Percentiles rank a stretch among this genome's conserved stretches.
These are phyloP conservation scores for Golubevia sp. DNA, from an alignment of 1,284 basidiomycete genomes.

Conservation along the genomic window DNA sequence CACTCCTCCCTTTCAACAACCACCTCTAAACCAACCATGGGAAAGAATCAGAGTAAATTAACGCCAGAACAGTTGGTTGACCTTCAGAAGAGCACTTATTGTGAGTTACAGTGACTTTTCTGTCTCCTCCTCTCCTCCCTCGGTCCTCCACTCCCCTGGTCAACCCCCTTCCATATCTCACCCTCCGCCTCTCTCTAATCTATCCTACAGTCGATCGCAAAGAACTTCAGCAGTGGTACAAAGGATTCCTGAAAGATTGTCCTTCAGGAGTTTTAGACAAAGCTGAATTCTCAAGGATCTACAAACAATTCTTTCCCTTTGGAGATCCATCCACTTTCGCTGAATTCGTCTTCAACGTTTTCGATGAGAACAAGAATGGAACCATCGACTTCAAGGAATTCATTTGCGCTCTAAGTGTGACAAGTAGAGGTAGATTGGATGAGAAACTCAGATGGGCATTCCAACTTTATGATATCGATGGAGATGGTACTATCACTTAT, in stretches of 20 bases:
- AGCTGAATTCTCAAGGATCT: constrained; percentile 94
- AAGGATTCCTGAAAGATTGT: constrained; percentile 98
- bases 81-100: constrained; percentile 98
- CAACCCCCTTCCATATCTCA: background rate
- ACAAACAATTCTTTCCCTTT: constrained; percentile 98
- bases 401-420: constrained; percentile 94
- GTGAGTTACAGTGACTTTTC: constrained; percentile 66
- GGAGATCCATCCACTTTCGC: constrained; percentile 97
- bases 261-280: constrained; percentile 96
- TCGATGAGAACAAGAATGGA: constrained; percentile 60
- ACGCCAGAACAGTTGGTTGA: constrained; percentile 92
- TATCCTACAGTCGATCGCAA: constrained; percentile 87
- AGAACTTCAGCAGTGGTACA: constrained; percentile 99
- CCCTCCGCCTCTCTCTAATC: constrained; percentile 8
- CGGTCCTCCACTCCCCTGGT: constrained; percentile 20
- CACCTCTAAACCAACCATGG: no score
- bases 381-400: constrained; percentile 72
- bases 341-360: constrained; percentile 91
- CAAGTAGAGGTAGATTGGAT: constrained; percentile 87
- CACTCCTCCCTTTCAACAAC: no score
- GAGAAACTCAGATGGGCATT: constrained; percentile 99
- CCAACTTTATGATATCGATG: constrained; percentile 98
- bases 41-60: constrained; percentile 96
- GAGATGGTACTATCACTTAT: constrained; percentile 94
- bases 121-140: constrained; percentile 18